phyloP scores from a whole-genome alignment of 2,329 filamentous ascomycete species.

The Aspergillus vadensis region DNA sequence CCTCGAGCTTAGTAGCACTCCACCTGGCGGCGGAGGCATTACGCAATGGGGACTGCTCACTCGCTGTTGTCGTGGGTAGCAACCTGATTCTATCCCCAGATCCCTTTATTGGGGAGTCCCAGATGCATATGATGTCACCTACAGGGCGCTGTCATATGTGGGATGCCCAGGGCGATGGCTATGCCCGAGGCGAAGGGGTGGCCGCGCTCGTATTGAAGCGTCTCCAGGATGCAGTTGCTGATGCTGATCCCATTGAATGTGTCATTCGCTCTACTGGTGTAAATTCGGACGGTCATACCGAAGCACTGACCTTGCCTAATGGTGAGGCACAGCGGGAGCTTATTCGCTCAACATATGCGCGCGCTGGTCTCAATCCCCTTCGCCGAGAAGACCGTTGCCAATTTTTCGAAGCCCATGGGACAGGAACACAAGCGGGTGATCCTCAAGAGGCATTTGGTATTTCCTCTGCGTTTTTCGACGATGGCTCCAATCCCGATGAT shows the following conservation, averaged over 20 bases:
- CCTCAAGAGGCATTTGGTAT: conserved; percentile 33
- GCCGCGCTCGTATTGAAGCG: conserved; percentile 52
- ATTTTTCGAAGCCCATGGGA: conserved; percentile 52
- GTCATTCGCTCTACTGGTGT: conserved; percentile 32
- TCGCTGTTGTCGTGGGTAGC: conserved; percentile 29
- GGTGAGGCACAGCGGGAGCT: conserved; percentile 41
- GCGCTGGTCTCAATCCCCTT: conserved; percentile 41
- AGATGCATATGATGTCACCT: conserved; percentile 51
- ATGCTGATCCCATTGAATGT: conserved; percentile 43
- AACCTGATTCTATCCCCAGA: conserved; percentile 35
- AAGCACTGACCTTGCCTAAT: conserved; percentile 40
- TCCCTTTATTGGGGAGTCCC: conserved; percentile 25
- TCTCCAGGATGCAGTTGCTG: conserved; percentile 49
- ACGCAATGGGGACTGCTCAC: not conserved
- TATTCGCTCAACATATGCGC: conserved; percentile 42
- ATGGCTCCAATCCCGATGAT: conserved; percentile 5
- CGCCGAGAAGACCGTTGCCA: conserved; percentile 33
- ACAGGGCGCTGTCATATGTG: conserved; percentile 55
- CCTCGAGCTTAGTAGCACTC: conserved; percentile 33
- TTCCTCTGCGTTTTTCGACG: conserved; percentile 21
- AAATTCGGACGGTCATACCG: conserved; percentile 41
- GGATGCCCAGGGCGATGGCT: conserved; percentile 51
- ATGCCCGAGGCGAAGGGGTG: conserved; percentile 52
- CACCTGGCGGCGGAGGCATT: conserved; percentile 20
- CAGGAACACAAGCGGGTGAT: conserved; percentile 41